Evolutionary conservation across 495 filamentous ascomycete genomes (phyloP), one percentile per base, ranked within the genome.

Genomic region (Cercophora newfieldiana): DNA sequence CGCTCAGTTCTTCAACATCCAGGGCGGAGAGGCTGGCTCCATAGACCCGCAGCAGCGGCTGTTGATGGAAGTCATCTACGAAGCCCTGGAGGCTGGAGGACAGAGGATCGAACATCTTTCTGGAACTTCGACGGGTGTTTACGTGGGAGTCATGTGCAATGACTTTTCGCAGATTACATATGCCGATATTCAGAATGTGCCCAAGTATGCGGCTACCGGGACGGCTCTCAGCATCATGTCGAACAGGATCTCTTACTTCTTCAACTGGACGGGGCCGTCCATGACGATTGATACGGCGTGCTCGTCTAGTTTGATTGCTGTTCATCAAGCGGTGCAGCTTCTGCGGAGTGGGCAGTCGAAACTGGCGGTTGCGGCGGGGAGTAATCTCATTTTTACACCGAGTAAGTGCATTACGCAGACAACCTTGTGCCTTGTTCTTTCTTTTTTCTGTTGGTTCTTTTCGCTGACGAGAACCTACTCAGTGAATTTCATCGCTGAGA

Each of bases 21-120:
- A 57, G 5, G 22, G 25, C 25, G 25, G 19, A n/a, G 54, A 57
- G 18, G 2, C 86, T 83, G 0, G 82, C 14, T 75, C 77, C 1
- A 82, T 71, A 10, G 92, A 96, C 71, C 92, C 92, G 2, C 90
- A 91, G 69, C 90, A 92, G 68, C 74, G 85, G 0, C 74, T 83
- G 0, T 53, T 83, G 0, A 76, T 87, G 0, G 79, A 90, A 47
- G 91, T 88, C 53, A 90, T 90, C 0, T 94, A 93, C 70, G 91
- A 94, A 64, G 91, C 90, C 1, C 81, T 96, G 1, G 92, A 95
- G 72, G 88, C 88, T 79, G 89, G 67, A 1, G 92, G 92, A 0
- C 85, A 91, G 61, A 83, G 87, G 22, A 88, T 91, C 0, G 88
- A 90, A 2, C 84, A 83, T 1, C 88, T 91, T 0, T 30, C 22